phyloP scores from a whole-genome alignment of 768 basidiomycete species.

The Rhizopogon rudus region DNA sequence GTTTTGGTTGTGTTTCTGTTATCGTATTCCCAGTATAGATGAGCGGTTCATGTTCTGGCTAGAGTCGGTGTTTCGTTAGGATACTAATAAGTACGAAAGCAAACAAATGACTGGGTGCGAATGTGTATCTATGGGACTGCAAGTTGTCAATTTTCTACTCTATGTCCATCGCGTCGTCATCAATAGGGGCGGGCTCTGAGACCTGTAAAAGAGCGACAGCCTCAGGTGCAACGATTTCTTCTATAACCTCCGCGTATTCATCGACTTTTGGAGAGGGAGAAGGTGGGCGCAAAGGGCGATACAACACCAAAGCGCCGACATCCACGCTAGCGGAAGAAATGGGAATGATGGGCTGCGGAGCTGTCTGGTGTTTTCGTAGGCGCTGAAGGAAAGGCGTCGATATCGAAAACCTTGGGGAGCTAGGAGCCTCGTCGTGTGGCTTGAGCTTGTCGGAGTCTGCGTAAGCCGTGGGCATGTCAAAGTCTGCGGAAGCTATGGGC shows the following conservation, averaged over 20 bases:
- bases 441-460: not conserved
- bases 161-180: constrained; percentile 52
- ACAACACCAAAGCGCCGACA: constrained; percentile 51
- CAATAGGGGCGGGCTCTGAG: not conserved
- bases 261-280: constrained; percentile 5
- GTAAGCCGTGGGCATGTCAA: too few species aligned
- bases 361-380: constrained; percentile 30
- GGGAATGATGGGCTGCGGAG: constrained; percentile 15
- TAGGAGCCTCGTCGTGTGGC: not conserved
- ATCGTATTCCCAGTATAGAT: constrained; percentile 20
- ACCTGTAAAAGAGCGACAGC: not conserved
- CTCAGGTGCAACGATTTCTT: constrained; percentile 8
- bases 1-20: constrained; percentile 19
- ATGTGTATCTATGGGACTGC: constrained; percentile 5
- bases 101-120: constrained; percentile 4
- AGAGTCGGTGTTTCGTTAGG: constrained; percentile 19
- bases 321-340: constrained; percentile 7
- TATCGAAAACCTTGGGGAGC: not conserved
- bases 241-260: constrained; percentile 8
- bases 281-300: constrained; percentile 34
- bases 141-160: constrained; percentile 21
- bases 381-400: constrained; percentile 42
- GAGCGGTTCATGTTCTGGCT: constrained; percentile 10
- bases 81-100: constrained; percentile 8
- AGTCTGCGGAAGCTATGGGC: too few species aligned